phyloP scores from a whole-genome alignment of 345 rosid genomes.

The Odontarrhena argentea region DNA sequence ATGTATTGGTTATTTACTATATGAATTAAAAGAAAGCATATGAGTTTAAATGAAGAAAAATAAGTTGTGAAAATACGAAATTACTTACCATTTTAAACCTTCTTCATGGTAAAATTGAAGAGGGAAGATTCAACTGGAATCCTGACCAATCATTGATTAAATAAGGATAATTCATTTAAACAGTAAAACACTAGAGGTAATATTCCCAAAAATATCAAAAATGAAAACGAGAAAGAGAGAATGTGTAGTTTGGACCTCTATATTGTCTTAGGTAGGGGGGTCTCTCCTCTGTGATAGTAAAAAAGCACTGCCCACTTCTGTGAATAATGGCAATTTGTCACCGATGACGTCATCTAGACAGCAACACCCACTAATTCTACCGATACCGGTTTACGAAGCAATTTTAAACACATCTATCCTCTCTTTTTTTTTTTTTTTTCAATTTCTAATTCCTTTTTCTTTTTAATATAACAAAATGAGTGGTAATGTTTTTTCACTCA shows the following conservation, averaged over 20 bases:
- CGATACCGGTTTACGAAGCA: conserved; percentile 28
- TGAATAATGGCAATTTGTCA: conserved; percentile 39
- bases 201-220: not conserved
- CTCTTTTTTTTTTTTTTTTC: not conserved
- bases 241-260: conserved; percentile 37
- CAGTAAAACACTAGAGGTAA: too few species aligned
- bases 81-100: too few species aligned
- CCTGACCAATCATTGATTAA: too few species aligned
- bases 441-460: not conserved
- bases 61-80: too few species aligned
- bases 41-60: too few species aligned
- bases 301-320: conserved; percentile 40
- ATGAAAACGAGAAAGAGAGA: conserved; percentile 13
- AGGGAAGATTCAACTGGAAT: too few species aligned
- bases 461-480: not conserved
- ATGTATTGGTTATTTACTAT: too few species aligned
- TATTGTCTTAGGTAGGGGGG: conserved; percentile 8
- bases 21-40: too few species aligned
- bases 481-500: not conserved
- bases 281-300: conserved; percentile 6
- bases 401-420: not conserved
- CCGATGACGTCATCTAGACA: conserved; percentile 52
- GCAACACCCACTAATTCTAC: conserved; percentile 48
- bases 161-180: too few species aligned
- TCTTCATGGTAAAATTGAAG: too few species aligned